Conservation (phyloP, 1,284 basidiomycete genomes). For the Laetiporus sulphureus region DNA sequence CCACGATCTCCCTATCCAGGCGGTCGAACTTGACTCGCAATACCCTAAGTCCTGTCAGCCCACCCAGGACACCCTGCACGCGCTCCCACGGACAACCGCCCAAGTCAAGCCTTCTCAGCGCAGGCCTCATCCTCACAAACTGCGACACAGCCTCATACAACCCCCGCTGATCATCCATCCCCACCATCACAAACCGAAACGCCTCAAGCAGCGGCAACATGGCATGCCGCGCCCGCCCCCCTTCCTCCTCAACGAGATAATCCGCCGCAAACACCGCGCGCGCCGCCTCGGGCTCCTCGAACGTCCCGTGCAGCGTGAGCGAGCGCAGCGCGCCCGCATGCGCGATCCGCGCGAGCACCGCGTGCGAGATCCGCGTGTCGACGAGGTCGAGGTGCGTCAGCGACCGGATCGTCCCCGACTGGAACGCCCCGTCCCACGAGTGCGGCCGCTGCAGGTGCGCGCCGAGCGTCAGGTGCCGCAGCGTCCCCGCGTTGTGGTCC, state of each 20-base stretch:
- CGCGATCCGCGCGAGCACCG: conserved; percentile 54
- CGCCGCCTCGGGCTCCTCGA: conserved; percentile 51
- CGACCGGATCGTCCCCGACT: conserved; percentile 51
- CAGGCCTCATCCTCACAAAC: conserved; percentile 42
- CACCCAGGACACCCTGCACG: conserved; percentile 41
- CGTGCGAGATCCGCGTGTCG: conserved; percentile 55
- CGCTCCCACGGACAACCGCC: conserved; percentile 60
- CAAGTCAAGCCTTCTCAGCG: conserved; percentile 48
- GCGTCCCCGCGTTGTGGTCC: conserved; percentile 47
- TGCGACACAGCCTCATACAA: conserved; percentile 48
- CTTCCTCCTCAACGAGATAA: conserved; percentile 45
- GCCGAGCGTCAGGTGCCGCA: conserved; percentile 57
- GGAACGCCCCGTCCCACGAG: conserved; percentile 59
- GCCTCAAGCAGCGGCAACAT: conserved; percentile 54
- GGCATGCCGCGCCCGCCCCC: no score
- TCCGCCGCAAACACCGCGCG: conserved; percentile 58
- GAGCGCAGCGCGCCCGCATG: conserved; percentile 52
- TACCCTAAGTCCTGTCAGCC: conserved; percentile 42
- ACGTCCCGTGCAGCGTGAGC: conserved; percentile 57
- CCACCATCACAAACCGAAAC: conserved; percentile 56
- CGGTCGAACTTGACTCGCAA: conserved; percentile 49
- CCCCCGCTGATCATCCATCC: conserved; percentile 47
- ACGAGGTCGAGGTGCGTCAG: conserved; percentile 63
- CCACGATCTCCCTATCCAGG: conserved; percentile 32
- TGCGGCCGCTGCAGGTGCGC: conserved; percentile 57